Conservation (phyloP, 805 yeast genomes). For the Yarrowia sp. region DNA sequence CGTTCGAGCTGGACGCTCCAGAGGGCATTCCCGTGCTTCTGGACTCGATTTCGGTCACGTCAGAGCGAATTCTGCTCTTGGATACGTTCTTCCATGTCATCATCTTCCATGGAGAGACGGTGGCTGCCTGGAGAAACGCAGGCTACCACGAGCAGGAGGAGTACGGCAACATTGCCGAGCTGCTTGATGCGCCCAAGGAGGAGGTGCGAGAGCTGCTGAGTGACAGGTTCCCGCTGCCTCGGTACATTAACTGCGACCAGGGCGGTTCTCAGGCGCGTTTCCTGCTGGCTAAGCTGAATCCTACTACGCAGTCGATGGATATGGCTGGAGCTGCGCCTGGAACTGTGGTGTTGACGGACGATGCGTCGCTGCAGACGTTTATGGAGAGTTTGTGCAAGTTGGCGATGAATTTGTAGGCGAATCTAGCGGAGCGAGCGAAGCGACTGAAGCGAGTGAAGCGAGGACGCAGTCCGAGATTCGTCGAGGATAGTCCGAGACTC, state of each 20-base stretch:
- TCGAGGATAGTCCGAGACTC: too few relatives aligned
- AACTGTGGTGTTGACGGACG: conserved; percentile 18
- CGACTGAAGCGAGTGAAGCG: too few relatives aligned
- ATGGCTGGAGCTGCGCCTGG: conserved; percentile 23
- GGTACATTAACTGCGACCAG: conserved; percentile 95
- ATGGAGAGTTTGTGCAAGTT: conserved; percentile 18
- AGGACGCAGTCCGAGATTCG: too few relatives aligned
- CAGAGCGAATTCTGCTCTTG: conserved; percentile 79
- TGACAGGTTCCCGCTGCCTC: conserved; percentile 95
- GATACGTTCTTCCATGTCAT: conserved; percentile 97
- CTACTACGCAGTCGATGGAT: conserved; percentile 53
- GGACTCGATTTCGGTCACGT: conserved; percentile 88
- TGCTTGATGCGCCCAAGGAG: conserved; percentile 82
- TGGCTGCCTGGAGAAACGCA: conserved; percentile 94
- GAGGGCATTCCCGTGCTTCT: conserved; percentile 88
- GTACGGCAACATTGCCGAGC: conserved; percentile 79
- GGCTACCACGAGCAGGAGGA: conserved; percentile 92
- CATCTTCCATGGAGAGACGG: conserved; percentile 90
- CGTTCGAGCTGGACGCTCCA: conserved; percentile 69
- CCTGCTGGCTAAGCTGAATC: conserved; percentile 90
- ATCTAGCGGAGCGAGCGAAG: not conserved
- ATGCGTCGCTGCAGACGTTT: conserved; percentile 18
- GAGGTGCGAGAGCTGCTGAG: conserved; percentile 90
- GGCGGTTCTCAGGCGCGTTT: conserved; percentile 99
- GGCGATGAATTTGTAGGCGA: conserved; percentile 17